These are phyloP conservation scores for Fusarium citri DNA, from an alignment of 2,329 filamentous ascomycete genomes.

Conservation along the genomic window DNA sequence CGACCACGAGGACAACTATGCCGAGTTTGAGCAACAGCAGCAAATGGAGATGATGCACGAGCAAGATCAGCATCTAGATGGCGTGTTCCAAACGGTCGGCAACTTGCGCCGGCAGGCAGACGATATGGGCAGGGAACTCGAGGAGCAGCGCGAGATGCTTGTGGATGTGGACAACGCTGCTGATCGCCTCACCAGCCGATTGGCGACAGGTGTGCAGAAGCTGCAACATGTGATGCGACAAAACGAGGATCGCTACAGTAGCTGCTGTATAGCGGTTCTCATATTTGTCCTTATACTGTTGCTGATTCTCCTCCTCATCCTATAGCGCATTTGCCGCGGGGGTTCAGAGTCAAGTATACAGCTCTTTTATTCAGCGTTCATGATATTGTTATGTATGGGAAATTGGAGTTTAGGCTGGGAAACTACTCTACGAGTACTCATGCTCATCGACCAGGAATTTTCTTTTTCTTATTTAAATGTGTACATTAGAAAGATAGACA, in stretches of 20 bases:
- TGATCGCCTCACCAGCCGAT: slow-evolving; percentile 85
- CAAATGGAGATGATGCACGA: slow-evolving; percentile 93
- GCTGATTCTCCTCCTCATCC: slow-evolving; percentile 78
- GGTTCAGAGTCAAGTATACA: not conserved
- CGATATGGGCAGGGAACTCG: slow-evolving; percentile 95
- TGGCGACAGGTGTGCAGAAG: slow-evolving; percentile 88
- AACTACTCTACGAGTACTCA: slow-evolving; percentile 23
- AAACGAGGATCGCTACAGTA: slow-evolving; percentile 90
- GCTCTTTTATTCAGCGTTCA: slow-evolving; percentile 20
- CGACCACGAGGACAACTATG: slow-evolving; percentile 67
- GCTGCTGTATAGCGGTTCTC: slow-evolving; percentile 89
- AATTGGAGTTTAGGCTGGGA: slow-evolving; percentile 40
- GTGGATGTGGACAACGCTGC: slow-evolving; percentile 86
- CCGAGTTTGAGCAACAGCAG: slow-evolving; percentile 89
- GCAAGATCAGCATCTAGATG: slow-evolving; percentile 92
- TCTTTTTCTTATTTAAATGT: slow-evolving; percentile 31
- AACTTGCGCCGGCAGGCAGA: slow-evolving; percentile 91
- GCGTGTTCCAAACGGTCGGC: slow-evolving; percentile 92
- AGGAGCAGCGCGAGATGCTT: slow-evolving; percentile 92
- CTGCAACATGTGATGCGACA: slow-evolving; percentile 84
- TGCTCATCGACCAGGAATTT: slow-evolving; percentile 18
- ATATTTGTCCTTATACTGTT: slow-evolving; percentile 90
- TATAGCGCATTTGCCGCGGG: slow-evolving; percentile 53
- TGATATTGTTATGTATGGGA: slow-evolving; percentile 20
- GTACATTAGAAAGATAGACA: slow-evolving; percentile 45